phyloP scores from a whole-genome alignment of 192 early-diverging fungal species.

The Rhizoclosmatium sp. region DNA sequence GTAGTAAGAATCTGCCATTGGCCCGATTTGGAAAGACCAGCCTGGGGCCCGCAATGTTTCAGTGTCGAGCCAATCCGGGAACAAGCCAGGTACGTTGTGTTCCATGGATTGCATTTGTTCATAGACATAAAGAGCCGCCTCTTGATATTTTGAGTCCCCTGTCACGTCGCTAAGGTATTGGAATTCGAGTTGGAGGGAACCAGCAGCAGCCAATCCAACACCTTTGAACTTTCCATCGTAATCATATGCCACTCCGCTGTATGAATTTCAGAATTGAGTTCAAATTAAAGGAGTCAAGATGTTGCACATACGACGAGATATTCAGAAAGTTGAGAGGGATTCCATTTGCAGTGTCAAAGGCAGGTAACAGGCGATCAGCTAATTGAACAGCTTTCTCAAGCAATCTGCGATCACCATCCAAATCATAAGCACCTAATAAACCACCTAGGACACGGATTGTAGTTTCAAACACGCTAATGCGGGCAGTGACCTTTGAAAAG shows the following conservation, averaged over 20 bases:
- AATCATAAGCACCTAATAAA: constrained; percentile 83
- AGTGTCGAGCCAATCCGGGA: neutral
- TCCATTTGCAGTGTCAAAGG: constrained; percentile 82
- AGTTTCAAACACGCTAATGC: constrained; percentile 83
- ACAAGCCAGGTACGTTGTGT: constrained; percentile 8
- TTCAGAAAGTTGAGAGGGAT: constrained; percentile 68
- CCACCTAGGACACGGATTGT: constrained; percentile 84
- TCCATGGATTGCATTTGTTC: constrained; percentile 20
- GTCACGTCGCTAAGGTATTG: constrained; percentile 80
- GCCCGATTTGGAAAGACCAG: constrained; percentile 35
- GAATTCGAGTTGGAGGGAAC: constrained; percentile 84
- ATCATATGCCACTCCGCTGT: constrained; percentile 13
- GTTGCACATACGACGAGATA: neutral
- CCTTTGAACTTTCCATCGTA: constrained; percentile 6
- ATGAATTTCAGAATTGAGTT: no score
- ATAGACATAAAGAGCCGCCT: constrained; percentile 28
- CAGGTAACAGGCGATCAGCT: constrained; percentile 80
- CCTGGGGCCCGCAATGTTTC: neutral
- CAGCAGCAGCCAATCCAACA: constrained; percentile 47
- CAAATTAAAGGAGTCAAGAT: no score
- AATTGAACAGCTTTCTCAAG: constrained; percentile 80
- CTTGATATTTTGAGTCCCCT: constrained; percentile 68
- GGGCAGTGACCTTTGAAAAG: constrained; percentile 37
- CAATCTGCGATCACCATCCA: constrained; percentile 73
- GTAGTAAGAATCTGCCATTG: constrained; percentile 55